phyloP scores from a whole-genome alignment of 805 yeast species.

The Candida sakaeoensis region DNA sequence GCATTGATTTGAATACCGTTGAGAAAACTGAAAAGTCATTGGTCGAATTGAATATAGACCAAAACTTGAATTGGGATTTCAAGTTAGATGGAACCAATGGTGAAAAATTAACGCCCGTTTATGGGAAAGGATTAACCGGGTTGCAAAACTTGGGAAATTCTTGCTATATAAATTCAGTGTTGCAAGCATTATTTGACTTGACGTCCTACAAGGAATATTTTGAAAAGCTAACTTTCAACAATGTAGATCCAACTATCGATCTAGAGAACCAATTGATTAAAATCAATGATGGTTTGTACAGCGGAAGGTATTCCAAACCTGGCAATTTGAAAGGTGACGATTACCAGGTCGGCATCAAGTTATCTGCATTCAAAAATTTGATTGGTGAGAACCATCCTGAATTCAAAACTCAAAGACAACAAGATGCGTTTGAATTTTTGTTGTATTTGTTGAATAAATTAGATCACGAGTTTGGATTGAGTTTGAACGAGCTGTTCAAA shows the following conservation, averaged over 20 bases:
- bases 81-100: slow-evolving; percentile 73
- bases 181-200: slow-evolving; percentile 64
- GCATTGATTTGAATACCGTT: slow-evolving; percentile 55
- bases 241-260: slow-evolving; percentile 55
- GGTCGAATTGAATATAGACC: slow-evolving; percentile 88
- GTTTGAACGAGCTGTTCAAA: slow-evolving; percentile 57
- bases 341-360: slow-evolving; percentile 75
- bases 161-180: slow-evolving; percentile 79
- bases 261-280: slow-evolving; percentile 75
- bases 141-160: slow-evolving; percentile 88
- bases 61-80: slow-evolving; percentile 91
- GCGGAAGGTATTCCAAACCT: slow-evolving; percentile 71
- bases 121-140: slow-evolving; percentile 80
- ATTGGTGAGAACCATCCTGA: slow-evolving; percentile 79
- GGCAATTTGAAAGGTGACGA: slow-evolving; percentile 39
- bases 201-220: slow-evolving; percentile 37
- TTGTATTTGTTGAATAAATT: slow-evolving; percentile 61
- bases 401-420: slow-evolving; percentile 84
- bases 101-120: slow-evolving; percentile 55
- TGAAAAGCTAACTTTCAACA: slow-evolving; percentile 27
- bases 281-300: slow-evolving; percentile 70
- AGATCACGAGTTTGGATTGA: slow-evolving; percentile 42
- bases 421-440: slow-evolving; percentile 92
- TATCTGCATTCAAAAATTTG: slow-evolving; percentile 68
- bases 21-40: slow-evolving; percentile 82